These are phyloP conservation scores for Vigna nakashimae DNA, from an alignment of 306 rosid species.

Conservation along the genomic window DNA sequence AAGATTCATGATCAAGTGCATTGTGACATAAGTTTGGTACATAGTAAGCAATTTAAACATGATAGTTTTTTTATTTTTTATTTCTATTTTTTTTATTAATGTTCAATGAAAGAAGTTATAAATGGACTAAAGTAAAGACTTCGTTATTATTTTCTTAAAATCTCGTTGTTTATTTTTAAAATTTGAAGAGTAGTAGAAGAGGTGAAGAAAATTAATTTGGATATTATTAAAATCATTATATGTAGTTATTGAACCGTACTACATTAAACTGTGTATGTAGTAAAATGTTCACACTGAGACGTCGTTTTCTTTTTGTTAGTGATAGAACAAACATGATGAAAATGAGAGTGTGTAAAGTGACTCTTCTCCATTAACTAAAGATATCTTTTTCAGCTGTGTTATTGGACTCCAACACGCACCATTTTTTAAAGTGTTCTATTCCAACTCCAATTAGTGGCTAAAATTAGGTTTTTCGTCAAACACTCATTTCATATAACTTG, in stretches of 20 bases:
- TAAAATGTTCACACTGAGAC: neutral
- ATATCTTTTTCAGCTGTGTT: neutral
- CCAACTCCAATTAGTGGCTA: conserved; percentile 5
- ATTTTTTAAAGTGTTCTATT: neutral
- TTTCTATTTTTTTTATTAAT: neutral
- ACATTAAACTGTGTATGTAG: neutral
- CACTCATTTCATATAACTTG: neutral
- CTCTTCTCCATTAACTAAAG: conserved; percentile 1
- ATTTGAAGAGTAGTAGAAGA: neutral
- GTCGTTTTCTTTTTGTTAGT: neutral
- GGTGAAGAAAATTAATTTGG: neutral
- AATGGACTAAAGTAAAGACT: neutral
- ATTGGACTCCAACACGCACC: conserved; percentile 34
- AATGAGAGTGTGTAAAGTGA: neutral
- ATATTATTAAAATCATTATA: neutral
- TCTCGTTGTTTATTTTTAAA: neutral
- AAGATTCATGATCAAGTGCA: neutral
- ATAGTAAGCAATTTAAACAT: neutral
- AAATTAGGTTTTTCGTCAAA: conserved; percentile 37
- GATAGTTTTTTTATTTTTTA: neutral
- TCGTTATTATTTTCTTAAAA: neutral
- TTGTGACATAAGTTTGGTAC: neutral
- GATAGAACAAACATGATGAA: neutral
- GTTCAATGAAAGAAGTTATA: neutral
- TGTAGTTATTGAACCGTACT: neutral